Conservation (phyloP, 2,329 filamentous ascomycete genomes). For the Claviceps purpurea region DNA sequence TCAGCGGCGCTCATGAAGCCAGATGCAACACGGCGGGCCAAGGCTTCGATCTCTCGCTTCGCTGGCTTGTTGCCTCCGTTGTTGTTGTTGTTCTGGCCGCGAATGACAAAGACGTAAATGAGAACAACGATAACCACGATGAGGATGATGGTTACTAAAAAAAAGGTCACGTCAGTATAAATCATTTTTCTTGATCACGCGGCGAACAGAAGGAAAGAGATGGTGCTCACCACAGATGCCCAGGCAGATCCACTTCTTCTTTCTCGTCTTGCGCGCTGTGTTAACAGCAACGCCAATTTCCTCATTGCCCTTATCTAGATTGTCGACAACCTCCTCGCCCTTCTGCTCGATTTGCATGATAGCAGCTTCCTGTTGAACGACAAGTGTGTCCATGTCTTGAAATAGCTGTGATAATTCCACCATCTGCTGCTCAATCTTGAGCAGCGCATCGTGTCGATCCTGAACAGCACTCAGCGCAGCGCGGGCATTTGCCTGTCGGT, state of each 20-base stretch:
- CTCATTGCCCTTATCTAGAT: conserved; percentile 73
- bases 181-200: not conserved
- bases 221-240: conserved; percentile 48
- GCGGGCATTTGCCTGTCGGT: conserved; percentile 68
- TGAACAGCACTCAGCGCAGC: conserved; percentile 67
- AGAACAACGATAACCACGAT: conserved; percentile 39
- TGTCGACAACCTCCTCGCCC: conserved; percentile 70
- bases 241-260: conserved; percentile 96
- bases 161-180: not conserved
- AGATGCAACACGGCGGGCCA: not conserved
- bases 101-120: conserved; percentile 32
- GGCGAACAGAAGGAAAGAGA: not conserved
- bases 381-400: conserved; percentile 74
- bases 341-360: conserved; percentile 75
- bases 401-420: conserved; percentile 78
- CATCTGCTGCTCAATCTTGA: conserved; percentile 87
- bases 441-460: conserved; percentile 71
- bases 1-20: not conserved
- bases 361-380: conserved; percentile 73
- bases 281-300: conserved; percentile 71
- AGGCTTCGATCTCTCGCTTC: conserved; percentile 17
- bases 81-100: conserved; percentile 12
- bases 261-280: conserved; percentile 66
- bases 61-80: conserved; percentile 15
- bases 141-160: conserved; percentile 35